Evolutionary conservation across 2,329 filamentous ascomycete genomes (phyloP).

Genomic region (Aspergillus tanneri): DNA sequence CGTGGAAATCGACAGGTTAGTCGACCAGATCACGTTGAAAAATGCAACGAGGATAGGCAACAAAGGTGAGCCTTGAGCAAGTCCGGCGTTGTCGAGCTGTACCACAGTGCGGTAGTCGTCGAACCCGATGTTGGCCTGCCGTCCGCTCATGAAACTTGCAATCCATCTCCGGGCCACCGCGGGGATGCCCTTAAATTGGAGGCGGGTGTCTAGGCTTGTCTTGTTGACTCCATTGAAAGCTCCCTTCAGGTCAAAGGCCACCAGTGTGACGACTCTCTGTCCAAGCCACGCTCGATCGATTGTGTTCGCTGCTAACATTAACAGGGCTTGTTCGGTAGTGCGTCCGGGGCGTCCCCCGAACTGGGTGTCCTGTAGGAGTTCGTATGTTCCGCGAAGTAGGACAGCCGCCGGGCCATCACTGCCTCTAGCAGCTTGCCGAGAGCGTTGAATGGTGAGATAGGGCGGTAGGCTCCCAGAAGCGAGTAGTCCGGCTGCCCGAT

Average conservation of each 20-base stretch:
- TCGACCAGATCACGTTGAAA: conserved; percentile 40
- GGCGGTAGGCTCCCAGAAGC: neutral
- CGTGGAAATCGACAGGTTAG: conserved; percentile 15
- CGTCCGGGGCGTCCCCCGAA: conserved; percentile 22
- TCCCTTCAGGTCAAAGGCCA: conserved; percentile 21
- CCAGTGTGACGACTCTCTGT: conserved; percentile 18
- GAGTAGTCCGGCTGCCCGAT: conserved; percentile 8
- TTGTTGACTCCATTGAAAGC: conserved; percentile 20
- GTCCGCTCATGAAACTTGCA: conserved; percentile 19
- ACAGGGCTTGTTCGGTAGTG: conserved; percentile 23
- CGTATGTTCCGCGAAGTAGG: conserved; percentile 19
- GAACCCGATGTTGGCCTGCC: conserved; percentile 15
- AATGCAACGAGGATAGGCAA: conserved; percentile 39
- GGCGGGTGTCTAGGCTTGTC: conserved; percentile 8
- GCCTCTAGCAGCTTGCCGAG: neutral
- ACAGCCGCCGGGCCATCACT: conserved; percentile 16
- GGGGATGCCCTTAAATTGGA: conserved; percentile 6
- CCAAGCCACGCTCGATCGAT: conserved; percentile 19
- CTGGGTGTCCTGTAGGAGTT: conserved; percentile 23
- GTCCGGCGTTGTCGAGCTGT: conserved; percentile 13
- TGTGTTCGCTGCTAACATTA: conserved; percentile 19
- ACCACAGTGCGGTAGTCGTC: conserved; percentile 16
- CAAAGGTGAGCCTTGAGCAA: conserved; percentile 30
- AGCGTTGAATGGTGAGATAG: too few species aligned
- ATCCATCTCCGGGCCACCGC: conserved; percentile 12